Conservation (phyloP, 345 rosid genomes). For the Limnanthes douglasii region DNA sequence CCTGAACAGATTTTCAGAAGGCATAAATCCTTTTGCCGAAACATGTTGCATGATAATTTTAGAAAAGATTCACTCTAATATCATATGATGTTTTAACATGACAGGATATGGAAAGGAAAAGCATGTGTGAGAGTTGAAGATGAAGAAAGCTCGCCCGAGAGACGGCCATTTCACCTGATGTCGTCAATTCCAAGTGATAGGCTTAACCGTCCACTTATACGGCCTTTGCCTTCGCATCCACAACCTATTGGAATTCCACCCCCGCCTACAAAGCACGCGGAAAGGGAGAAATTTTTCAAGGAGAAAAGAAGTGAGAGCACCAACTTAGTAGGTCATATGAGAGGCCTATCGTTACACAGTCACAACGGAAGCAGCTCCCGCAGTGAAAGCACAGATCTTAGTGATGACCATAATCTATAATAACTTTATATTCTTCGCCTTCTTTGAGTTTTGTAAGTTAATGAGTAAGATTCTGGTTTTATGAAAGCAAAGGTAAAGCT, state of each 20-base stretch:
- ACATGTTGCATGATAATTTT: background rate
- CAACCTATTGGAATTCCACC: slow-evolving; percentile 67
- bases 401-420: slow-evolving; percentile 27
- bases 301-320: slow-evolving; percentile 65
- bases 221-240: slow-evolving; percentile 34
- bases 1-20: slow-evolving; percentile 84
- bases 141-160: slow-evolving; percentile 29
- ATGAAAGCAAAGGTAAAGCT: too few species aligned
- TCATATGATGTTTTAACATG: slow-evolving; percentile 1
- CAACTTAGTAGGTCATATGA: slow-evolving; percentile 42
- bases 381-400: slow-evolving; percentile 63
- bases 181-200: slow-evolving; percentile 33
- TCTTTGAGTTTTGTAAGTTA: slow-evolving; percentile 5
- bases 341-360: slow-evolving; percentile 68
- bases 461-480: too few species aligned
- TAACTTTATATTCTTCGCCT: slow-evolving; percentile 10
- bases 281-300: slow-evolving; percentile 88
- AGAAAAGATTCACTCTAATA: slow-evolving; percentile 6
- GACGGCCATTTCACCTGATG: slow-evolving; percentile 23
- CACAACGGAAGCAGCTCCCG: slow-evolving; percentile 70
- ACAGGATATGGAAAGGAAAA: slow-evolving; percentile 80
- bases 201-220: slow-evolving; percentile 69
- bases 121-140: slow-evolving; percentile 76
- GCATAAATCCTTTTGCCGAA: slow-evolving; percentile 15
- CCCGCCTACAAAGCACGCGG: slow-evolving; percentile 80